Evolutionary conservation across 2,329 filamentous ascomycete species (phyloP).

Genomic region (Epichloe brachyelytri): DNA sequence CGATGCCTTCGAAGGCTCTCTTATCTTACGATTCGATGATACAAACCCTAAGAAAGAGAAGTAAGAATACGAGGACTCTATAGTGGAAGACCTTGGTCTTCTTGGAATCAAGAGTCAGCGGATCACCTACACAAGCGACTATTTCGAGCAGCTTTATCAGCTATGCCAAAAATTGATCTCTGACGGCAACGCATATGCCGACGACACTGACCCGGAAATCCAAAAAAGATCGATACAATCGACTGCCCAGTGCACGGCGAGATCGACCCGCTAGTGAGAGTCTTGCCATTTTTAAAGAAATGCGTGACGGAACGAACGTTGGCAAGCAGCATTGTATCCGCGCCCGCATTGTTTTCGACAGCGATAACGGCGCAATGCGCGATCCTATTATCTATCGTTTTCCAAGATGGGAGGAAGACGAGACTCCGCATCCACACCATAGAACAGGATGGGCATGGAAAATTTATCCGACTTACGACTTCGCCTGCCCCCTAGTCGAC

Average conservation of each 20-base stretch:
- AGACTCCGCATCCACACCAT: slow-evolving; percentile 53
- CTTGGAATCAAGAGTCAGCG: slow-evolving; percentile 76
- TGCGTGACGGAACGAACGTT: slow-evolving; percentile 73
- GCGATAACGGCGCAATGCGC: slow-evolving; percentile 87
- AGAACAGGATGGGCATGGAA: slow-evolving; percentile 69
- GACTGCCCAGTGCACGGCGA: slow-evolving; percentile 52
- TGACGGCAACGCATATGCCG: slow-evolving; percentile 72
- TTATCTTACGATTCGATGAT: slow-evolving; percentile 81
- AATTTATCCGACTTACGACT: slow-evolving; percentile 79
- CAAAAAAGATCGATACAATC: slow-evolving; percentile 69
- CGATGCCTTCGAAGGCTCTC: slow-evolving; percentile 69
- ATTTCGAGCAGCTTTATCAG: slow-evolving; percentile 76
- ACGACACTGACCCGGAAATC: slow-evolving; percentile 73
- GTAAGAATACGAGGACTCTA: slow-evolving; percentile 78
- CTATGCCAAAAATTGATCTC: slow-evolving; percentile 66
- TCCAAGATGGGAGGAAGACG: slow-evolving; percentile 28
- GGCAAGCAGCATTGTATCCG: slow-evolving; percentile 81
- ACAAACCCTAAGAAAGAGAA: slow-evolving; percentile 91
- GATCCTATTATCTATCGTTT: slow-evolving; percentile 94
- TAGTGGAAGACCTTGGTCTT: slow-evolving; percentile 70
- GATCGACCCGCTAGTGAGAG: slow-evolving; percentile 71
- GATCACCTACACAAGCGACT: slow-evolving; percentile 75
- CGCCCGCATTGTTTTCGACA: slow-evolving; percentile 81
- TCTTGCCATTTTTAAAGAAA: slow-evolving; percentile 75
- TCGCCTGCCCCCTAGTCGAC: slow-evolving; percentile 72